Evolutionary conservation across 768 basidiomycete genomes (phyloP).

Genomic region (Amanita polypyramis): DNA sequence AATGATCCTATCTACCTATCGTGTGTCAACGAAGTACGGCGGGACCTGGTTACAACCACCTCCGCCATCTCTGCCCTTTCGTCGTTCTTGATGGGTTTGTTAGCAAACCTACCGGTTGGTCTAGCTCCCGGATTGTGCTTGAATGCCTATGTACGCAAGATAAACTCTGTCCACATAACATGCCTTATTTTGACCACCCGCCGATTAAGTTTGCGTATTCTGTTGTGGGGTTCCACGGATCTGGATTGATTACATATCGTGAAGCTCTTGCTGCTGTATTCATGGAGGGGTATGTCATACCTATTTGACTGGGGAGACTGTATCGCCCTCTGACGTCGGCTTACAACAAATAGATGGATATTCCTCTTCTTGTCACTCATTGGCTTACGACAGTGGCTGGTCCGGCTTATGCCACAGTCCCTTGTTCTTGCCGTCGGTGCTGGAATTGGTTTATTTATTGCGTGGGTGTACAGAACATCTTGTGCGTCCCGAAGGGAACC

Average conservation of each 20-base stretch:
- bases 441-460: constrained; percentile 83
- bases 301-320: background rate
- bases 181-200: background rate
- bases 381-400: constrained; percentile 85
- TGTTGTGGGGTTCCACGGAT: constrained; percentile 77
- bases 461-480: constrained; percentile 33
- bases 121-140: constrained; percentile 81
- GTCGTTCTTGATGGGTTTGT: constrained; percentile 71
- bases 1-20: constrained; percentile 40
- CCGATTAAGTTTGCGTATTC: constrained; percentile 68
- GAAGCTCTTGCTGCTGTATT: constrained; percentile 83
- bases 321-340: background rate
- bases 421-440: constrained; percentile 77
- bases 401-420: constrained; percentile 81
- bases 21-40: constrained; percentile 52
- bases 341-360: constrained; percentile 44
- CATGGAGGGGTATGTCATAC: constrained; percentile 59
- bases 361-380: constrained; percentile 73
- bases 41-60: constrained; percentile 76
- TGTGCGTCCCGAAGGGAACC: background rate
- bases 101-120: constrained; percentile 85
- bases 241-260: constrained; percentile 58
- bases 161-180: background rate
- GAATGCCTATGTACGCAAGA: constrained; percentile 57
- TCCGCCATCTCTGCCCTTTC: constrained; percentile 68